phyloP scores from a whole-genome alignment of 2,329 filamentous ascomycete genomes.

The Fusarium anguioides region DNA sequence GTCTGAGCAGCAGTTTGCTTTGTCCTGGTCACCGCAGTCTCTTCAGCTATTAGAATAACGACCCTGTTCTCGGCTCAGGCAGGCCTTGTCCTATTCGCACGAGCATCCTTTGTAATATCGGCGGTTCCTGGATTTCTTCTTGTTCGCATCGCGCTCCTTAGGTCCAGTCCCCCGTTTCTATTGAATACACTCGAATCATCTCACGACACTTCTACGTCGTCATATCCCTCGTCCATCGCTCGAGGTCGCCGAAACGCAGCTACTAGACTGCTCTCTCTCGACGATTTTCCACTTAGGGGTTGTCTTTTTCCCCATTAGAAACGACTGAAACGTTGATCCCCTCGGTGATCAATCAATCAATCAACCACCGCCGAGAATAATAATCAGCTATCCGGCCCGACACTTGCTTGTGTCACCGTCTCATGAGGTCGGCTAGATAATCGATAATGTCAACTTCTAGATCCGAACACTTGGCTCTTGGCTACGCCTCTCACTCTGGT shows the following conservation, averaged over 20 bases:
- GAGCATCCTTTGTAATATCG: conserved; percentile 52
- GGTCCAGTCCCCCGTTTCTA: conserved; percentile 38
- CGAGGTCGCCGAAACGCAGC: conserved; percentile 26
- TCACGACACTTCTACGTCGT: conserved; percentile 34
- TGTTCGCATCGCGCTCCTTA: conserved; percentile 46
- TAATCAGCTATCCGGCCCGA: conserved; percentile 44
- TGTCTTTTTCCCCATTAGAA: conserved; percentile 33
- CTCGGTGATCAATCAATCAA: conserved; percentile 19
- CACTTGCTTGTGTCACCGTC: conserved; percentile 44
- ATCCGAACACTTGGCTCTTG: conserved; percentile 87
- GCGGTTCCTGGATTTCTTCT: conserved; percentile 46
- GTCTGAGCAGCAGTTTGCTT: conserved; percentile 41
- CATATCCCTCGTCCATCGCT: conserved; percentile 24
- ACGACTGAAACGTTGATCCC: conserved; percentile 35
- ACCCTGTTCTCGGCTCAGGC: conserved; percentile 36
- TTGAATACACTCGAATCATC: conserved; percentile 38
- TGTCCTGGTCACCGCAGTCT: conserved; percentile 24
- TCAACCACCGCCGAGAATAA: conserved; percentile 38
- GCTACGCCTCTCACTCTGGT: conserved; percentile 78
- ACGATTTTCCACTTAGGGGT: conserved; percentile 18
- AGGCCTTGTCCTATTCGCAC: conserved; percentile 40
- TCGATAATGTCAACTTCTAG: conserved; percentile 93
- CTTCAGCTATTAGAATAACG: conserved; percentile 34
- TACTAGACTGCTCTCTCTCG: conserved; percentile 25
- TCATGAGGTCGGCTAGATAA: conserved; percentile 71